Percentiles rank a stretch among this genome's conserved stretches.
Evolutionary conservation across 2,329 filamentous ascomycete genomes (phyloP).

Genomic region (Paraphaeosphaeria sporulosa): DNA sequence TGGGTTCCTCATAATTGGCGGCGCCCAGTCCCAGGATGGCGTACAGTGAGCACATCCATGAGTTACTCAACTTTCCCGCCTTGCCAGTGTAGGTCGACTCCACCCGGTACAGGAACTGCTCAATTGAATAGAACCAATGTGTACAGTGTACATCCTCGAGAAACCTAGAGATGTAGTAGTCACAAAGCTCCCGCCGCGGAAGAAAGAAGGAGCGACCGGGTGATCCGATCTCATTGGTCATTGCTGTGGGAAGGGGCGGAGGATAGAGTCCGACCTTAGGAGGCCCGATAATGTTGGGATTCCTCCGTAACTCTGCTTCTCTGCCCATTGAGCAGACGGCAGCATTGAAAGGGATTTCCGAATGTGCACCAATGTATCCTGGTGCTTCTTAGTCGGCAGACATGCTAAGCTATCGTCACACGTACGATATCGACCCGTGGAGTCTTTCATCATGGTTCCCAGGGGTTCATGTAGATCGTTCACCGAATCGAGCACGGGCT

Average conservation of each 20-base stretch:
- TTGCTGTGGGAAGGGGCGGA: constrained; percentile 32
- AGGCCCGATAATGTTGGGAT: constrained; percentile 38
- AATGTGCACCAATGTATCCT: constrained; percentile 47
- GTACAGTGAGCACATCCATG: constrained; percentile 49
- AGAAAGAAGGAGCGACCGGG: constrained; percentile 36
- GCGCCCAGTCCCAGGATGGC: constrained; percentile 46
- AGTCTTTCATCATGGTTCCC: constrained; percentile 50
- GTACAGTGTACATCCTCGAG: constrained; percentile 47
- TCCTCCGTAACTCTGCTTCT: constrained; percentile 17
- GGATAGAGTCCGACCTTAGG: constrained; percentile 44
- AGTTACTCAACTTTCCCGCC: constrained; percentile 28
- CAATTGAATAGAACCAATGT: constrained; percentile 48
- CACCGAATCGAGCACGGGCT: constrained; percentile 35
- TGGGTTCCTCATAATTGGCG: constrained; percentile 28
- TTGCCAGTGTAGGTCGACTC: constrained; percentile 42
- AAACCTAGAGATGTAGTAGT: constrained; percentile 44
- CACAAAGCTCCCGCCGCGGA: constrained; percentile 38
- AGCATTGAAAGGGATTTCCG: constrained; percentile 49
- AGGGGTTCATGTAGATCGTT: constrained; percentile 47
- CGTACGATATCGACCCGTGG: constrained; percentile 40
- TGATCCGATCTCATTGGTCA: constrained; percentile 25
- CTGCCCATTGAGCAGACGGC: constrained; percentile 43
- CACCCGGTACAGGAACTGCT: constrained; percentile 40
- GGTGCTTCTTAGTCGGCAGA: constrained; percentile 9
- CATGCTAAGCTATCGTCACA: neutral